Conservation (phyloP, 768 basidiomycete genomes). For the Podaxis sp. region DNA sequence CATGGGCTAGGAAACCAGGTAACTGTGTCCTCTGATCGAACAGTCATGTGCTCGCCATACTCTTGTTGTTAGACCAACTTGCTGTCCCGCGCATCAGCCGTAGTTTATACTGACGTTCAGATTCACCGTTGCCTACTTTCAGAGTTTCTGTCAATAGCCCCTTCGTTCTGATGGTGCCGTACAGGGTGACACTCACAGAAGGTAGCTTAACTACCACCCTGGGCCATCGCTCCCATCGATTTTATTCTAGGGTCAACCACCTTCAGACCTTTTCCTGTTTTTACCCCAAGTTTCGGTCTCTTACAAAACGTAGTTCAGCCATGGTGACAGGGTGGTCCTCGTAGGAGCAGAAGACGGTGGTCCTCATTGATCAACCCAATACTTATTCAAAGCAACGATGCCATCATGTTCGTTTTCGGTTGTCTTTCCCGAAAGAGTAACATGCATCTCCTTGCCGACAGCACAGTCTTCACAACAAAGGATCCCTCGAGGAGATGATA, state of each 20-base stretch:
- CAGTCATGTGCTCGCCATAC: slow-evolving; percentile 1
- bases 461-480: slow-evolving; percentile 16
- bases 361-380: background rate
- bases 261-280: background rate
- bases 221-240: background rate
- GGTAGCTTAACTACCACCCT: background rate
- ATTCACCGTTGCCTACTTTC: slow-evolving; percentile 2
- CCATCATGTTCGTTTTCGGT: slow-evolving; percentile 13
- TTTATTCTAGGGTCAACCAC: background rate
- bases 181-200: slow-evolving; percentile 1
- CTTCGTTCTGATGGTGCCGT: slow-evolving; percentile 12
- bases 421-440: slow-evolving; percentile 16
- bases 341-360: background rate
- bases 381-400: background rate
- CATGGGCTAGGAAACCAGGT: slow-evolving; percentile 20
- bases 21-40: slow-evolving; percentile 10
- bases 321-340: background rate
- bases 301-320: background rate
- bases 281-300: background rate
- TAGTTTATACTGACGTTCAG: background rate
- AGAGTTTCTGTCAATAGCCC: slow-evolving; percentile 5
- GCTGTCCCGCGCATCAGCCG: slow-evolving; percentile 4
- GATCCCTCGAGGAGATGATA: slow-evolving; percentile 14
- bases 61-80: slow-evolving; percentile 4
- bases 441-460: slow-evolving; percentile 65